Conservation (phyloP, 306 rosid species). For the Vigna hirtella region DNA sequence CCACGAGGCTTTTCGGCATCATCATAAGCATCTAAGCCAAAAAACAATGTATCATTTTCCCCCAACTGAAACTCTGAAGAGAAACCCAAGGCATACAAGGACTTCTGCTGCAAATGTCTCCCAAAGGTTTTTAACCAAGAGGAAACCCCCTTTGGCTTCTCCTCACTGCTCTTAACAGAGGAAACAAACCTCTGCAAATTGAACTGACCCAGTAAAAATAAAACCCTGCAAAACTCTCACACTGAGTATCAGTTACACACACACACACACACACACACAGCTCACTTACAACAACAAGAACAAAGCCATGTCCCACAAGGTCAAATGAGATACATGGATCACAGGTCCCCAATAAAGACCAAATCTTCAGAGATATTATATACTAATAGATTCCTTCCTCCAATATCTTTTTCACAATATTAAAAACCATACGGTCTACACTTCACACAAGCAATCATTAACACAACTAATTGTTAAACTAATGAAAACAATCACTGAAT, state of each 20-base stretch:
- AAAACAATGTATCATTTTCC: slow-evolving; percentile 64
- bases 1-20: slow-evolving; percentile 56
- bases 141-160: slow-evolving; percentile 48
- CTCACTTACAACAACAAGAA: slow-evolving; percentile 12
- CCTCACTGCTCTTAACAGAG: slow-evolving; percentile 55
- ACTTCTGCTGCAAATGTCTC: slow-evolving; percentile 61
- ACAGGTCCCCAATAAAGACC: background rate
- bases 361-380: background rate
- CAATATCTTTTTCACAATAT: background rate
- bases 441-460: background rate
- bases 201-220: slow-evolving; percentile 80
- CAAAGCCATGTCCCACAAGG: background rate
- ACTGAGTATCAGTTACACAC: slow-evolving; percentile 42
- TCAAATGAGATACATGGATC: background rate
- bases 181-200: slow-evolving; percentile 78
- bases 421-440: background rate
- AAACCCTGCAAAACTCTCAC: slow-evolving; percentile 69
- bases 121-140: slow-evolving; percentile 60
- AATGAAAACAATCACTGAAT: slow-evolving; percentile 31
- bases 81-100: slow-evolving; percentile 77
- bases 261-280: slow-evolving; percentile 25
- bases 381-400: background rate
- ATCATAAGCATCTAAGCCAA: slow-evolving; percentile 71
- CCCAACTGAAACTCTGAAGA: slow-evolving; percentile 71
- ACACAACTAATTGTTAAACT: background rate